These are phyloP conservation scores for Skeletonema grethae DNA, from an alignment of 108 stramenopile species.

Conservation along the genomic window DNA sequence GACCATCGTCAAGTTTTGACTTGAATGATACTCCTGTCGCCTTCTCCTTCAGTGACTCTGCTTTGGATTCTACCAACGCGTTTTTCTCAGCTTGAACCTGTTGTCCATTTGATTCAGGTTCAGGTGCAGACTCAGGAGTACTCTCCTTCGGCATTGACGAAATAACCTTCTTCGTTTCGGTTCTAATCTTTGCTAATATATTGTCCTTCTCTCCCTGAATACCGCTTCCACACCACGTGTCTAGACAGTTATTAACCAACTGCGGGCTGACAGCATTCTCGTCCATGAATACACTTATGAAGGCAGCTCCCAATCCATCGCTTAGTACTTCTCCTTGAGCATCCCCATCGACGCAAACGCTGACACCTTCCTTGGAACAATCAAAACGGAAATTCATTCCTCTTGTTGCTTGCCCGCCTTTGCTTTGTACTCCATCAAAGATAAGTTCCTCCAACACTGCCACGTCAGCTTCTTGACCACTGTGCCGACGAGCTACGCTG, in stretches of 20 bases:
- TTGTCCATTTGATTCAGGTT: too few species aligned
- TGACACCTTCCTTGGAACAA: constrained; percentile 16
- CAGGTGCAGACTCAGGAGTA: too few species aligned
- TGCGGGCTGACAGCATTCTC: constrained; percentile 39
- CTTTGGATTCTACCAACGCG: background rate
- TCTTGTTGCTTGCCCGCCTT: constrained; percentile 28
- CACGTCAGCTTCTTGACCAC: constrained; percentile 14
- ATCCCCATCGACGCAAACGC: constrained; percentile 28
- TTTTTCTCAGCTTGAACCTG: too few species aligned
- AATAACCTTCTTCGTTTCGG: too few species aligned
- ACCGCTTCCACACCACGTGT: constrained; percentile 26
- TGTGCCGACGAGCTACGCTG: constrained; percentile 25
- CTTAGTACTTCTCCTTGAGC: constrained; percentile 17
- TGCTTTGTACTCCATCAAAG: constrained; percentile 27
- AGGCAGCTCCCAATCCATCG: constrained; percentile 19
- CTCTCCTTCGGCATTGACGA: too few species aligned
- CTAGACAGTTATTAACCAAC: constrained; percentile 39
- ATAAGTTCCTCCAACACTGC: constrained; percentile 22
- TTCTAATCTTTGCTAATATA: too few species aligned
- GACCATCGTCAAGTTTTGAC: constrained; percentile 26
- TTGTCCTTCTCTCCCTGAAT: too few species aligned
- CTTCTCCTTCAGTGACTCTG: constrained; percentile 55
- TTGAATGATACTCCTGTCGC: constrained; percentile 20
- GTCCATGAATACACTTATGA: constrained; percentile 40
- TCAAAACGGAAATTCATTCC: constrained; percentile 29